Conservation (phyloP, 441 rosid genomes). For the Euphorbia corollata region DNA sequence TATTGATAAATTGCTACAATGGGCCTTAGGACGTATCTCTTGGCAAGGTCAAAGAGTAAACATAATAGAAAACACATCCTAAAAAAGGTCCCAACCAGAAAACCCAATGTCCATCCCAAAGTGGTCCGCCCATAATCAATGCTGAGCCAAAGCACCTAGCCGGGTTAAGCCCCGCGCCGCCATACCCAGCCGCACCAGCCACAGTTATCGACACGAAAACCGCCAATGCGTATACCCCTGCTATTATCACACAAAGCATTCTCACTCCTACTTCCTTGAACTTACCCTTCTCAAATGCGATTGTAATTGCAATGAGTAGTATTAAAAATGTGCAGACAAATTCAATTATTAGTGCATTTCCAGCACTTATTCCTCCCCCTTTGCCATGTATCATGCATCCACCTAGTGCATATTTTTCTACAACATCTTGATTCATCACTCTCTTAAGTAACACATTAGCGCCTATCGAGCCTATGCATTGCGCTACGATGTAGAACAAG, state of each 20-base stretch:
- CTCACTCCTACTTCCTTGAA: slow-evolving; percentile 34
- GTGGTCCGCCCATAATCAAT: slow-evolving; percentile 29
- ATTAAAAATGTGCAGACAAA: slow-evolving; percentile 37
- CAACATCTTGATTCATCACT: slow-evolving; percentile 27
- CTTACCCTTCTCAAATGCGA: slow-evolving; percentile 34
- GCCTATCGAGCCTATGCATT: slow-evolving; percentile 26
- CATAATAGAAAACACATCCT: slow-evolving; percentile 30
- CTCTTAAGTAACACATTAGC: slow-evolving; percentile 25
- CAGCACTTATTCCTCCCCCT: slow-evolving; percentile 21
- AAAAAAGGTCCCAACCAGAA: slow-evolving; percentile 43
- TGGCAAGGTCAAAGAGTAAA: slow-evolving; percentile 28
- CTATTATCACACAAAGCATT: slow-evolving; percentile 30
- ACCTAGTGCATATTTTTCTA: slow-evolving; percentile 29
- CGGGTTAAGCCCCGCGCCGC: slow-evolving; percentile 37
- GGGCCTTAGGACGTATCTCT: not conserved
- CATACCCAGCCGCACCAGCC: slow-evolving; percentile 32
- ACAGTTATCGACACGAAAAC: slow-evolving; percentile 37
- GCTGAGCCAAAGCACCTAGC: slow-evolving; percentile 45
- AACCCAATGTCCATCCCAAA: slow-evolving; percentile 52
- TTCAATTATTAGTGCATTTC: slow-evolving; percentile 30
- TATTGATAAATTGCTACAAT: too few species aligned
- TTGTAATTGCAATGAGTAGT: slow-evolving; percentile 33
- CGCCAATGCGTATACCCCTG: slow-evolving; percentile 21
- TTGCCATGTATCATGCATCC: slow-evolving; percentile 28
- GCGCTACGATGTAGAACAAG: slow-evolving; percentile 25